Evolutionary conservation across 371 early-diverging fungal species (phyloP).

Genomic region (Funneliformis caledonium): DNA sequence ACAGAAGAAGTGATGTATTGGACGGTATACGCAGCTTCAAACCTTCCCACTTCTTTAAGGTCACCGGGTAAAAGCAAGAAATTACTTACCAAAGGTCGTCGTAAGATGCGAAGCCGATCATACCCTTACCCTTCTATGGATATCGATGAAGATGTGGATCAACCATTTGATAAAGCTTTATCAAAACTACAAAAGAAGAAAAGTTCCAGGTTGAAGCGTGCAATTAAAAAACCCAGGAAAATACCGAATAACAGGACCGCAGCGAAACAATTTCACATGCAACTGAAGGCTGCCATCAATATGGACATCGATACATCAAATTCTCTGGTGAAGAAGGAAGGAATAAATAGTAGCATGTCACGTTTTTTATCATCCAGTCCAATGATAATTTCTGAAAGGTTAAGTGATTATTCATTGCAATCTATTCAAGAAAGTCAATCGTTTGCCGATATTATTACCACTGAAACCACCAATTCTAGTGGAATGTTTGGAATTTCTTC

Average conservation of each 20-base stretch:
- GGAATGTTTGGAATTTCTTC: background rate
- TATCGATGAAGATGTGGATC: background rate
- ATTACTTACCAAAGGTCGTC: background rate
- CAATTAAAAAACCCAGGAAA: background rate
- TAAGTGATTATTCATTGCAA: background rate
- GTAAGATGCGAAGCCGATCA: background rate
- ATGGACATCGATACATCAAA: background rate
- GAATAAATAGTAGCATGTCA: background rate
- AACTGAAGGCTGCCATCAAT: background rate
- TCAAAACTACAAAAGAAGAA: constrained; percentile 4
- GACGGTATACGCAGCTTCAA: constrained; percentile 10
- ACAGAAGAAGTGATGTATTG: constrained; percentile 25
- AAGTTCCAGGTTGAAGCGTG: background rate
- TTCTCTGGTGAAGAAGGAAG: background rate
- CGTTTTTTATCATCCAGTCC: background rate
- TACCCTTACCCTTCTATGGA: constrained; percentile 9
- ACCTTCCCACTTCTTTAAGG: background rate
- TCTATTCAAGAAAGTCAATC: background rate
- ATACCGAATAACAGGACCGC: background rate
- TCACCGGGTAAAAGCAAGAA: background rate
- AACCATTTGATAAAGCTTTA: background rate
- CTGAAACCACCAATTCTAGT: background rate
- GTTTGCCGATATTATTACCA: background rate
- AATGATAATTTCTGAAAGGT: background rate
- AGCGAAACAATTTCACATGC: background rate